Evolutionary conservation across 768 basidiomycete species (phyloP), one percentile per base, ranked within the genome.

Genomic region (Dacryopinax spathularia): DNA sequence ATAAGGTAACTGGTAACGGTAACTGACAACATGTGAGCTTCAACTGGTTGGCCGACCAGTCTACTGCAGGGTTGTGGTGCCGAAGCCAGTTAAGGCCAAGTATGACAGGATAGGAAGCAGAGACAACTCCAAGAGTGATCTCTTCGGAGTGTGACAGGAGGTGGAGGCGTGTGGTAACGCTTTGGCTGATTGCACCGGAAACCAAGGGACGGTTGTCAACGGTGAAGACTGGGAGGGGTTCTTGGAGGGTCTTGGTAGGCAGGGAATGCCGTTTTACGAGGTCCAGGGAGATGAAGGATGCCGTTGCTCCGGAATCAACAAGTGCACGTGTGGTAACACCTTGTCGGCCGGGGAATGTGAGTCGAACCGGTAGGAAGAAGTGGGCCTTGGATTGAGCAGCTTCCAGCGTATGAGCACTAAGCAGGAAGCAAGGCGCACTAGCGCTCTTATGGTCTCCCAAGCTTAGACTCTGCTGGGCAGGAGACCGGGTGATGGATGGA

Each of bases 181-280:
- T 73, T 33, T 77, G 74, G 59, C 75, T 77, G 48, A 78, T 70
- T 13, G 76, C 67, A 3, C 78, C 78, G 56, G 74, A 77, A 22
- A 74, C 70, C 33, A 78, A 73, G 15, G 75, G 77, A 44, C 72
- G 68, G 64, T 77, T 68, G 63, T 78, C 75, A 31, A 77, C 72
- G 1, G 74, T 72, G 33, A 73, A 69, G 34, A 78, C 73, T 29
- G 77, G 74, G 61, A 75, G 63, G 15, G 75, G 74, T 13, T 65
- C 62, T 34, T 70, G 63, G 68, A 74, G 74, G 2, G 64, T 44
- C 64, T 68, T 64, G n/a, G 70, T 70, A 16, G 74, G 69, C 37
- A 77, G 66, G n/a, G 70, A 70, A 60, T 78, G 73, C 9, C 72
- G 64, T 35, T 68, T 61, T 12, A 73, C 69, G 63, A 76, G 77